Percentiles rank a stretch among this genome's conserved stretches.
Evolutionary conservation across 345 rosid genomes (phyloP).

Genomic region (Moringa oleifera): DNA sequence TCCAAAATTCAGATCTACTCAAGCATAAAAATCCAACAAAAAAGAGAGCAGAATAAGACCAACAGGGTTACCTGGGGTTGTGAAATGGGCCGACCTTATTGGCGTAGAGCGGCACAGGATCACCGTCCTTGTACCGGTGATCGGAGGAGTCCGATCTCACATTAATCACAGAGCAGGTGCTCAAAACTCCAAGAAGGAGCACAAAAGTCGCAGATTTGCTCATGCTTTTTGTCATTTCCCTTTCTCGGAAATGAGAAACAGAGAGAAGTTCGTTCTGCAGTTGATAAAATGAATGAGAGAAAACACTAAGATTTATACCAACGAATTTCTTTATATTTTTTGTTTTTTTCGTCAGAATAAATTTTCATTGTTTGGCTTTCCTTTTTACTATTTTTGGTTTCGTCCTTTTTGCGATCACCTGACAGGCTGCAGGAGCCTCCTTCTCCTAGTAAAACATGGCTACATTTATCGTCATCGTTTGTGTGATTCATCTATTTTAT

Average conservation of each 20-base stretch:
- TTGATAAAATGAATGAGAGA: not conserved
- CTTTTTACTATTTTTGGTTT: too few relatives aligned
- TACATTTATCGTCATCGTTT: too few relatives aligned
- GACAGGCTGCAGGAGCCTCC: too few relatives aligned
- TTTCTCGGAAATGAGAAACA: not conserved
- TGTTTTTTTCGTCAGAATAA: not conserved
- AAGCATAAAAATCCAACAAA: not conserved
- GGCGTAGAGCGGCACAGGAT: constrained; percentile 65
- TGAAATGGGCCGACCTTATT: constrained; percentile 84
- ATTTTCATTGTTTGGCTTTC: too few relatives aligned
- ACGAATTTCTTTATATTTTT: not conserved
- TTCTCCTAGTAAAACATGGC: too few relatives aligned
- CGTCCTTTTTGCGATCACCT: too few relatives aligned
- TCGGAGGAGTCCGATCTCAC: constrained; percentile 66
- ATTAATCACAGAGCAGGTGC: constrained; percentile 19
- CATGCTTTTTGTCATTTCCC: constrained; percentile 8
- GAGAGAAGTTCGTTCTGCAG: not conserved
- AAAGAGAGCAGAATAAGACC: not conserved
- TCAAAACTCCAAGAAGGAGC: constrained; percentile 33
- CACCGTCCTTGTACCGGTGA: constrained; percentile 66
- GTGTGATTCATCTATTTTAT: too few relatives aligned
- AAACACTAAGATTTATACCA: not conserved
- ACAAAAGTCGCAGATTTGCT: constrained; percentile 21
- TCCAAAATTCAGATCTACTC: constrained; percentile 8
- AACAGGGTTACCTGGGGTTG: constrained; percentile 60